Evolutionary conservation across 2,329 filamentous ascomycete species (phyloP), one percentile per base, ranked within the genome.

Genomic region (Exophiala bonariae): DNA sequence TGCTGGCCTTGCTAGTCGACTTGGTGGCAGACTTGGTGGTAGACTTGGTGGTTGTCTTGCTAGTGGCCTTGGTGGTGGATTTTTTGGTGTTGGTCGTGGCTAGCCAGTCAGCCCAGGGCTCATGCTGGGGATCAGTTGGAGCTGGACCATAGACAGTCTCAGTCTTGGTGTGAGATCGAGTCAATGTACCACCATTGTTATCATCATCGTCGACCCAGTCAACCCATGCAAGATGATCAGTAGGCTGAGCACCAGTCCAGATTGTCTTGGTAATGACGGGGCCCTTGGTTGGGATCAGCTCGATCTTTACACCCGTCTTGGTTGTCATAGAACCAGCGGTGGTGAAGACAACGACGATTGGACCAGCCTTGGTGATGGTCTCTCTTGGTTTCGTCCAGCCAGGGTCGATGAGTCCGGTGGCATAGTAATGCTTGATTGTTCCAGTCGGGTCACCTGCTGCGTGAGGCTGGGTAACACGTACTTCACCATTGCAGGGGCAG

Each of bases 311-410:
- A 17, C 49, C 49, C 19, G 49, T 52, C 39, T 52, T 52, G 22
- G 49, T 52, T 5, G 41, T 49, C 36, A 46, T 33, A 16, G 39
- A 35, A 11, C 41, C 49, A 20, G 36, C 41, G 13, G 45, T 52
- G 8, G 33, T 35, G 26, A 61, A 66, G 69, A 62, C 79, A 83
- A 61, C 77, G 80, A 64, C 47, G 68, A 74, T 31, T 69, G 78
- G 19, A 64, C 72, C 44, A 18, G 49, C 49, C 26, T 49, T 49
- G 31, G 49, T 46, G 13, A 49, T 42, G 8, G 40, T 40, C 26
- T n/a, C 33, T 14, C 42, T 34, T n/a, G 46, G 33, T n/a, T 37
- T 16, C 20, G 16, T 20, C 26, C 28, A 35, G 16, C 36, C 16
- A 36, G 40, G 23, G 35, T 42, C 20, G 42, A 35, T 35, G 14